Base-by-base conservation (phyloP, 2,329 filamentous ascomycete genomes). In the Diaporthe destruens region DNA sequence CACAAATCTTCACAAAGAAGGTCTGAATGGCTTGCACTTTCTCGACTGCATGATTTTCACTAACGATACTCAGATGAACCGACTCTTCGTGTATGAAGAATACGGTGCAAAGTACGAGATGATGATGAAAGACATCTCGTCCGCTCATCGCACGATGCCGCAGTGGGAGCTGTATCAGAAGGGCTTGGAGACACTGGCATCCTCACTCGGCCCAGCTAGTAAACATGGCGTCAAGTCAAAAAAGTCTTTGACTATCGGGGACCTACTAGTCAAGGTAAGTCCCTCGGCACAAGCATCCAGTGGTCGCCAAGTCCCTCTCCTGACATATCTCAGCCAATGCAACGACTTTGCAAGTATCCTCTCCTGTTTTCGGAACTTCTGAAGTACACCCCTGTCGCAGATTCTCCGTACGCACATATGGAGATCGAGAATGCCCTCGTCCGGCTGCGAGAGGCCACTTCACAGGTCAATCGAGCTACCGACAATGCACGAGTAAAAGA, bases 51-150 rank as follows among this genome's bases (percentile, higher is more conserved):
- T 14, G 20, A 9, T 34, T 1, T 6, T 16, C 11, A 65, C 71
- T 71, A 36, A 76, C 61, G 68, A 32, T 53, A 18, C 68, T 18
- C 75, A 97, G 94, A 92, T 97, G 84, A 89, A 90, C 73, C 90
- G 91, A 0, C 96, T 98, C 82, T 93, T 93, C 79, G 87, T 92
- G 65, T 99, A 99, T 80, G 93, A 97, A 82, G 94, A 97, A 77
- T 99, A 98, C 80, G 93, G 94, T 47, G 93, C 93, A 67, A 96
- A 96, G 79, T 97, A 96, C 81, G 94, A 97, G 76, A 87, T 94
- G 76, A 93, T 98, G 86, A 90, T 93, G 59, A 91, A 93, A 75
- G 94, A 97, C 75, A 84, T 97, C 47, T 89, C 91, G 44, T 87
- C 91, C 34, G 87, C 92, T 20, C 90, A 93, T 75, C 88, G 91